Conservation (phyloP, 495 filamentous ascomycete genomes). For the Achaetomiella virescens region DNA sequence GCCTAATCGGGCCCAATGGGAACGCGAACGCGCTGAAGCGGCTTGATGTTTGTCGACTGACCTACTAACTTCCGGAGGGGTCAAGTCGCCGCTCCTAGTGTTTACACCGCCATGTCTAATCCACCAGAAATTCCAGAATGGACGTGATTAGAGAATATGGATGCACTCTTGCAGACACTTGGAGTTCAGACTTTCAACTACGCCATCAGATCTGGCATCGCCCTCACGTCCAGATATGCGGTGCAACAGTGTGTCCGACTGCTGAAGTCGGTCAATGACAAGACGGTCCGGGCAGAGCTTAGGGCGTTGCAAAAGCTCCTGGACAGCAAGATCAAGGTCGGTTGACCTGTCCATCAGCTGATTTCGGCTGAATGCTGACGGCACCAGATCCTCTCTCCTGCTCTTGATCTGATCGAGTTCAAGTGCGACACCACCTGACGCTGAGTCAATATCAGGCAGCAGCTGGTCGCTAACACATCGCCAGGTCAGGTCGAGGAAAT, state of each 20-base stretch:
- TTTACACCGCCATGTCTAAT: not conserved
- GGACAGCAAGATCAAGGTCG: constrained; percentile 77
- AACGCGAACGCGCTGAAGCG: not conserved
- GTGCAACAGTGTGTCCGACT: constrained; percentile 74
- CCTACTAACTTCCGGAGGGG: not conserved
- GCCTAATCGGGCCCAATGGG: not conserved
- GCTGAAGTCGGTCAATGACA: constrained; percentile 63
- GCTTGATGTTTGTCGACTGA: not conserved
- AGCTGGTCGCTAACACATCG: constrained; percentile 10
- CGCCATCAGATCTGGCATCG: constrained; percentile 85
- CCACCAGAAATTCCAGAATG: constrained; percentile 9
- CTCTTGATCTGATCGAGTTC: constrained; percentile 90
- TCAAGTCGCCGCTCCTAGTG: not conserved
- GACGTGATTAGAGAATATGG: constrained; percentile 52
- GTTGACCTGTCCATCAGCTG: constrained; percentile 16
- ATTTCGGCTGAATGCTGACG: not conserved
- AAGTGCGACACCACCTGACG: constrained; percentile 47
- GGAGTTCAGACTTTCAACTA: constrained; percentile 77
- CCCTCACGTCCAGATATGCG: constrained; percentile 80
- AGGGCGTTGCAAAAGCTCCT: constrained; percentile 64
- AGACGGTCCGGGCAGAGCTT: constrained; percentile 61
- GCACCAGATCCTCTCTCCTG: constrained; percentile 74
- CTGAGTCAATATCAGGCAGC: constrained; percentile 1
- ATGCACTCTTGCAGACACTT: constrained; percentile 66
- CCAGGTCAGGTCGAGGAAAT: constrained; percentile 85